These are phyloP conservation scores for Sordariomycetes sp. DNA, from an alignment of 2,329 filamentous ascomycete species.

Conservation along the genomic window DNA sequence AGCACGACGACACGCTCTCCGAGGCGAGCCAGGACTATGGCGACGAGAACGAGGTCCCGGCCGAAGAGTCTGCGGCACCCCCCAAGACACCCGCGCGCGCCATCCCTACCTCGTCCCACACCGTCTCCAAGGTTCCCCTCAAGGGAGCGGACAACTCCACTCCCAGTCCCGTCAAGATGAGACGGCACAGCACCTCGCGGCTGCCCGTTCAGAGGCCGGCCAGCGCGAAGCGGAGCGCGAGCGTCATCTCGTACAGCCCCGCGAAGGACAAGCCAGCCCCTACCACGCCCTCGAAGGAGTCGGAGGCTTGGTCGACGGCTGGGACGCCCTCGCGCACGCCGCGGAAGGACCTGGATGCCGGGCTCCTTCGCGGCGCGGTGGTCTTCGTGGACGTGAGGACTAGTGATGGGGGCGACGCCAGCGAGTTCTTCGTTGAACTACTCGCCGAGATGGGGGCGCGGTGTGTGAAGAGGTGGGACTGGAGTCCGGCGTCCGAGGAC, in stretches of 20 bases:
- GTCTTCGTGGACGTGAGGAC: conserved; percentile 80
- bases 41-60: conserved; percentile 52
- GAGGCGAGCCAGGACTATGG: conserved; percentile 56
- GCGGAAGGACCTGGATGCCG: conserved; percentile 38
- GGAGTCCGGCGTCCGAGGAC: conserved; percentile 45
- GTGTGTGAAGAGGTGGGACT: conserved; percentile 66
- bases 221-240: conserved; percentile 33
- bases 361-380: conserved; percentile 57
- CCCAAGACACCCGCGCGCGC: conserved; percentile 47
- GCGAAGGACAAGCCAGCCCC: conserved; percentile 22
- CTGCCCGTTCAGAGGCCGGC: conserved; percentile 30
- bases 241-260: conserved; percentile 44
- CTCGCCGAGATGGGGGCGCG: conserved; percentile 72
- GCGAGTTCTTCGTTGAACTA: conserved; percentile 70
- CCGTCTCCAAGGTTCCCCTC: conserved; percentile 66
- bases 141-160: conserved; percentile 55
- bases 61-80: conserved; percentile 24
- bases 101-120: conserved; percentile 43
- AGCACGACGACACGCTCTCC: conserved; percentile 36
- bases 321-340: conserved; percentile 44
- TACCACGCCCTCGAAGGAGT: conserved; percentile 23
- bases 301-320: conserved; percentile 40
- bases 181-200: conserved; percentile 39
- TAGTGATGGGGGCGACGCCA: conserved; percentile 70
- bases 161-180: conserved; percentile 34